Evolutionary conservation across 2,329 filamentous ascomycete genomes (phyloP).

Genomic region (Penicillium sp.): DNA sequence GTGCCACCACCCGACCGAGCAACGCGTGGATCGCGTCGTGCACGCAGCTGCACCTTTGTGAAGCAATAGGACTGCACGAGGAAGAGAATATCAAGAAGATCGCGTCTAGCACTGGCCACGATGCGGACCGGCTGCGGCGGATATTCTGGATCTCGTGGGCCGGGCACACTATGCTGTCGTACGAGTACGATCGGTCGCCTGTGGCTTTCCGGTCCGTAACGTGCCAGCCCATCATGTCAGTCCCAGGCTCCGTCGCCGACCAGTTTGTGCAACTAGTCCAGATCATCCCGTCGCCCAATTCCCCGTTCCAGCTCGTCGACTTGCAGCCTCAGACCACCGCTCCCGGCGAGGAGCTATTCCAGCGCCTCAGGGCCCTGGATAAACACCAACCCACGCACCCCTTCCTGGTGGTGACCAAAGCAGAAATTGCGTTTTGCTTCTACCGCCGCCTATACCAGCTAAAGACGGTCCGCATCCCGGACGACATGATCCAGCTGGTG

Average conservation of each 20-base stretch:
- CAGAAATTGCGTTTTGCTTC: conserved; percentile 29
- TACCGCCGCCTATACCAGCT: conserved; percentile 30
- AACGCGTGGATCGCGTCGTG: conserved; percentile 32
- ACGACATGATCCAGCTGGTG: conserved; percentile 20
- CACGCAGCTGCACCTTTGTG: conserved; percentile 28
- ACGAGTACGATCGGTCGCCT: conserved; percentile 29
- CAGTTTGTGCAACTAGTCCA: conserved; percentile 27
- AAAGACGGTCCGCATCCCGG: conserved; percentile 20
- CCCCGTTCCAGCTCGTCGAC: too few species aligned
- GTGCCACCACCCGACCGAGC: conserved; percentile 27
- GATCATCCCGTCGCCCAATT: conserved; percentile 26
- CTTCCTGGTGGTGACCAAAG: conserved; percentile 27
- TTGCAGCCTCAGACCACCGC: conserved; percentile 11
- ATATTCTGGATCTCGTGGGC: conserved; percentile 34
- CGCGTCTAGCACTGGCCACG: conserved; percentile 25
- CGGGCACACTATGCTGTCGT: conserved; percentile 28
- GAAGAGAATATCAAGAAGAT: conserved; percentile 28
- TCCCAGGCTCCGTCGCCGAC: conserved; percentile 22
- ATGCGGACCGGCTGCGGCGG: conserved; percentile 27
- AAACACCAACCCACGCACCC: conserved; percentile 20
- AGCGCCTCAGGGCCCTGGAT: conserved; percentile 21
- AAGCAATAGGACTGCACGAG: conserved; percentile 25
- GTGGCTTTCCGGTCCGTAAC: conserved; percentile 24
- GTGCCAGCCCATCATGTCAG: conserved; percentile 20
- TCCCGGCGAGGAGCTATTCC: conserved; percentile 22